Conservation (phyloP, 1,139 yeast species). For the Kodamaea plutei region DNA sequence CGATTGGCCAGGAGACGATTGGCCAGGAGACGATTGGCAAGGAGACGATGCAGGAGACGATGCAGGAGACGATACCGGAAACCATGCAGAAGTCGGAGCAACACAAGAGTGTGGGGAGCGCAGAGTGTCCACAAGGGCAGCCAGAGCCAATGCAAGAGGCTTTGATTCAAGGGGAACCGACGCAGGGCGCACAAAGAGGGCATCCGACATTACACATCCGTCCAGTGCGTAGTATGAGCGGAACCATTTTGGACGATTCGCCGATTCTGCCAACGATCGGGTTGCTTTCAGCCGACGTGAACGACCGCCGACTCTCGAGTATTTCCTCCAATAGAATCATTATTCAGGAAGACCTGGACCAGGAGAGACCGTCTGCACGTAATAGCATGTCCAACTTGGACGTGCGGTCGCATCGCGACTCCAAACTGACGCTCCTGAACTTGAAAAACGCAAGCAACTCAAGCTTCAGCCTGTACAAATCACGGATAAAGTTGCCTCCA, state of each 20-base stretch:
- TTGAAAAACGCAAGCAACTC: constrained; percentile 20
- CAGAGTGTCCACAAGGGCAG: too few species aligned
- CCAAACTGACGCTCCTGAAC: constrained; percentile 10
- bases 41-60: too few species aligned
- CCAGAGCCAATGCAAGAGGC: too few species aligned
- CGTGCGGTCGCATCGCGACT: constrained; percentile 6
- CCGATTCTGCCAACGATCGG: constrained; percentile 1
- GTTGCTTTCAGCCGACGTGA: not conserved
- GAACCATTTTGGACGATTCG: not conserved
- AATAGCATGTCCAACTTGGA: constrained; percentile 5
- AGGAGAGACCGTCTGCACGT: constrained; percentile 4
- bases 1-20: too few species aligned
- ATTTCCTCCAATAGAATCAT: not conserved
- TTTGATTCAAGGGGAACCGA: too few species aligned
- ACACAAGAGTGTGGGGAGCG: too few species aligned
- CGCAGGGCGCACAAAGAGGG: not conserved
- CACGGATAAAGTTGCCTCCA: constrained; percentile 32
- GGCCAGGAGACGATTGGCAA: too few species aligned
- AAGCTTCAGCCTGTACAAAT: constrained; percentile 29
- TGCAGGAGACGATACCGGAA: too few species aligned
- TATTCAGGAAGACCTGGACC: constrained; percentile 1
- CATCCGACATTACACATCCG: too few species aligned
- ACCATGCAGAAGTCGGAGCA: too few species aligned
- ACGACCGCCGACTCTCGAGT: not conserved
- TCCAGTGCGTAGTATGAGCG: not conserved